Percentiles rank a stretch among this genome's conserved stretches.
Evolutionary conservation across 331 rosid species (phyloP).

Genomic region (Erythrophleum ivorense): DNA sequence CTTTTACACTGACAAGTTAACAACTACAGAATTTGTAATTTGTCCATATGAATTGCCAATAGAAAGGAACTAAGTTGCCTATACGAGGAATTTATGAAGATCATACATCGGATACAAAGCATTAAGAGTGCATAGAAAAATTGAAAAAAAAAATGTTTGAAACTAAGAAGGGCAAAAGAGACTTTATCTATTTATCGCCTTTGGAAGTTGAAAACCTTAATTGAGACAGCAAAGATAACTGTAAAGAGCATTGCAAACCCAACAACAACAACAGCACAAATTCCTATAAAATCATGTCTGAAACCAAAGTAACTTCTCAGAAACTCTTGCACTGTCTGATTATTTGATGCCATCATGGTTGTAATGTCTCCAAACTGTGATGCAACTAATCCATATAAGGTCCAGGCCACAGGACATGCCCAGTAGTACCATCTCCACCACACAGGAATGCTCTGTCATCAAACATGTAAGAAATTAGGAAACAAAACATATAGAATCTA

Average conservation of each 20-base stretch:
- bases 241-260: slow-evolving; percentile 56
- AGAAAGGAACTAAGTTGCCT: no score
- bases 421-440: slow-evolving; percentile 93
- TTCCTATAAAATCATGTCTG: slow-evolving; percentile 66
- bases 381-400: slow-evolving; percentile 63
- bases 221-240: slow-evolving; percentile 63
- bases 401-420: slow-evolving; percentile 74
- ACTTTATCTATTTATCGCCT: slow-evolving; percentile 35
- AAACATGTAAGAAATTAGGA: background rate
- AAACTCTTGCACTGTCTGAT: slow-evolving; percentile 51
- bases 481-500: background rate
- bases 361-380: slow-evolving; percentile 71
- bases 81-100: no score
- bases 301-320: slow-evolving; percentile 54
- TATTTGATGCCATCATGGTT: slow-evolving; percentile 39
- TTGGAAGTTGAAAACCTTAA: slow-evolving; percentile 65
- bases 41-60: no score
- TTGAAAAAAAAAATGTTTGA: no score
- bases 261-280: slow-evolving; percentile 53
- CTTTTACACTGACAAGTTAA: no score
- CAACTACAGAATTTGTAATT: no score
- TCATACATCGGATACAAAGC: no score
- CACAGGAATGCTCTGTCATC: slow-evolving; percentile 50
- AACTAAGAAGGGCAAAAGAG: no score
- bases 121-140: no score